phyloP scores from a whole-genome alignment of 371 early-diverging fungal genomes.

The Apophysomyces trapeziformis region DNA sequence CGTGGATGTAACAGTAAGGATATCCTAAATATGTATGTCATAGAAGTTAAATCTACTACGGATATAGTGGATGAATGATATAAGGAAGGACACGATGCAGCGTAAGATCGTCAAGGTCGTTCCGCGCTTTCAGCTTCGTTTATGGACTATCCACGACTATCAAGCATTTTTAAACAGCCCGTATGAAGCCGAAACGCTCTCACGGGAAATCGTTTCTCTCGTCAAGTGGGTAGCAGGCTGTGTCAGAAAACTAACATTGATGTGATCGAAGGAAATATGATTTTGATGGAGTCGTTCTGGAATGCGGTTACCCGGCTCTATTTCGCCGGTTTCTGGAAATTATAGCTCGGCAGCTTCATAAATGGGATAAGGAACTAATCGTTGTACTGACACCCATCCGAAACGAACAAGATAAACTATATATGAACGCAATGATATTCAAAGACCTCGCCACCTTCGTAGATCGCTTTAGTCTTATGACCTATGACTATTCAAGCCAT shows the following conservation, averaged over 20 bases:
- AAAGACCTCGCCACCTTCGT: slow-evolving; percentile 41
- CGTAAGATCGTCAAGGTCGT: slow-evolving; percentile 47
- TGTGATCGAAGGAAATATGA: slow-evolving; percentile 38
- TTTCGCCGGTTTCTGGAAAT: slow-evolving; percentile 41
- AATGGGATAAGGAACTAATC: slow-evolving; percentile 37
- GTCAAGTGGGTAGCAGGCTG: slow-evolving; percentile 30
- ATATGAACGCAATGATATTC: slow-evolving; percentile 40
- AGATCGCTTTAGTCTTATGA: slow-evolving; percentile 66
- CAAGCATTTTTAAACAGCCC: slow-evolving; percentile 31
- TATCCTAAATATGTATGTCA: neutral
- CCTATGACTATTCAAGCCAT: slow-evolving; percentile 62
- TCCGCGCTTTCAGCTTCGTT: slow-evolving; percentile 62
- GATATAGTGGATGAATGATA: slow-evolving; percentile 60
- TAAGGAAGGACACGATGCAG: slow-evolving; percentile 20
- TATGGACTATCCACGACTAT: slow-evolving; percentile 47
- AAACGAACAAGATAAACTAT: slow-evolving; percentile 30
- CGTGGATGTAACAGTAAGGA: slow-evolving; percentile 53
- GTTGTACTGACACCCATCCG: slow-evolving; percentile 56
- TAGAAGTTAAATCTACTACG: neutral
- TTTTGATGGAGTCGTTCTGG: slow-evolving; percentile 64
- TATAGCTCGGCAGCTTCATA: slow-evolving; percentile 36
- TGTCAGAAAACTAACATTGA: neutral
- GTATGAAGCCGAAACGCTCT: slow-evolving; percentile 29
- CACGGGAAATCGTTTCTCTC: slow-evolving; percentile 37
- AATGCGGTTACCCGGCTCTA: slow-evolving; percentile 50